phyloP scores from a whole-genome alignment of 1,284 basidiomycete species.

The Trichosporon coremiiforme region DNA sequence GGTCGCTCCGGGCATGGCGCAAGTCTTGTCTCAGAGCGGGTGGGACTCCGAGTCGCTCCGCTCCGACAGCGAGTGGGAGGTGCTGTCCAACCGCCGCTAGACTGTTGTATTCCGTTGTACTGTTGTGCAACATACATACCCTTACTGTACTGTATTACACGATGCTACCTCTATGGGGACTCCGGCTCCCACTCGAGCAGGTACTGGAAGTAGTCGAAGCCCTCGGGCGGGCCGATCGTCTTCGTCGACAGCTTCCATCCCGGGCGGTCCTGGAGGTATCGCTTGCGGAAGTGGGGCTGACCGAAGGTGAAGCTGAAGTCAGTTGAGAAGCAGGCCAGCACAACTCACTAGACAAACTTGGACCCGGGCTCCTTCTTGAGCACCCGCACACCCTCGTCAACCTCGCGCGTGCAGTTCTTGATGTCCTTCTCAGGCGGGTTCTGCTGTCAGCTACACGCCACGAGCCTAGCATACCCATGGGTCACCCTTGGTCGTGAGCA shows the following conservation, averaged over 20 bases:
- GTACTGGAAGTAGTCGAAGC: conserved; percentile 85
- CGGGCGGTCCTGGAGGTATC: conserved; percentile 60
- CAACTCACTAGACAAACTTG: conserved; percentile 67
- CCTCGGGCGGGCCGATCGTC: conserved; percentile 62
- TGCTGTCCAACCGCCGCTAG: conserved; percentile 22
- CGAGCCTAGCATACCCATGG: conserved; percentile 70
- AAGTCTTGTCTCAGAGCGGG: conserved; percentile 5
- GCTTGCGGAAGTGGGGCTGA: conserved; percentile 83
- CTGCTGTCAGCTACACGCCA: conserved; percentile 56
- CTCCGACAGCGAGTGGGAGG: conserved; percentile 30
- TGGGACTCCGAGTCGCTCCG: conserved; percentile 9
- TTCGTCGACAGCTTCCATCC: conserved; percentile 43
- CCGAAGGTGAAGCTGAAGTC: conserved; percentile 71
- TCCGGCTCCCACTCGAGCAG: conserved; percentile 52
- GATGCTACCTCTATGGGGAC: not conserved
- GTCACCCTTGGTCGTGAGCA: conserved; percentile 84
- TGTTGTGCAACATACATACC: conserved; percentile 14
- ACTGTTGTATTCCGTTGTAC: not conserved
- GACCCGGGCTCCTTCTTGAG: conserved; percentile 64
- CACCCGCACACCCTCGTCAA: conserved; percentile 75
- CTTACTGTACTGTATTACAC: not conserved
- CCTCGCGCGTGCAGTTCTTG: conserved; percentile 74
- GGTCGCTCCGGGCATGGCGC: not conserved
- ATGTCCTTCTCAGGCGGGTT: conserved; percentile 77
- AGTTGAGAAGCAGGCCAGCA: not conserved